Percentiles rank a stretch among this genome's conserved stretches.
These are phyloP conservation scores for Colletotrichum sp. DNA, from an alignment of 2,329 filamentous ascomycete genomes.

Conservation along the genomic window DNA sequence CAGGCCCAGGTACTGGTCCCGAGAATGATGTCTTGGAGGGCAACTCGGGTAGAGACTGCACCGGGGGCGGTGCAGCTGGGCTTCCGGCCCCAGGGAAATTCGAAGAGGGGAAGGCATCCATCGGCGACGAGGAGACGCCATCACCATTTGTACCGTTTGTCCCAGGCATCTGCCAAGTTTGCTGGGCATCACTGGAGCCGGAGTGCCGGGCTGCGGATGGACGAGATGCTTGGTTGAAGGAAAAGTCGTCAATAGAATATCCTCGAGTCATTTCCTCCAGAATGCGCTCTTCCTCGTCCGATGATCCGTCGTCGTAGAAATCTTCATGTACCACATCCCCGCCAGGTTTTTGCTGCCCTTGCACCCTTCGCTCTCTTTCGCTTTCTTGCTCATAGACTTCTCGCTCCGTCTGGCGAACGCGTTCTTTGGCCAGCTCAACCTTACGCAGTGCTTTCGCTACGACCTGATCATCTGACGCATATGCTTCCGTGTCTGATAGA, in stretches of 20 bases:
- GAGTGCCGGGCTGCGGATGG: conserved; percentile 72
- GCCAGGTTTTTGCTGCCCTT: conserved; percentile 37
- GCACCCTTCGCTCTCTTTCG: conserved; percentile 1
- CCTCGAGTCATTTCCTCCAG: conserved; percentile 88
- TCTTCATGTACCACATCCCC: conserved; percentile 51
- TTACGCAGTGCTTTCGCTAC: conserved; percentile 64
- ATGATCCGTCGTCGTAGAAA: conserved; percentile 67
- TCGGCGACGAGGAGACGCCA: not conserved
- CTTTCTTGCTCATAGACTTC: conserved; percentile 61
- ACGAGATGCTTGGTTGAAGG: not conserved
- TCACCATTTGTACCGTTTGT: conserved; percentile 18
- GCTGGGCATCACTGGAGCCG: conserved; percentile 79
- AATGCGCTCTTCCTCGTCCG: conserved; percentile 75
- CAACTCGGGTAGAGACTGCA: conserved; percentile 48
- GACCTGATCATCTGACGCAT: conserved; percentile 25
- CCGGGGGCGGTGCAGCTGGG: conserved; percentile 52
- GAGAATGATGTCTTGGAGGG: conserved; percentile 34
- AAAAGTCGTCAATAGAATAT: conserved; percentile 81
- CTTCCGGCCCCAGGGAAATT: conserved; percentile 26
- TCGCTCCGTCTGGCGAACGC: conserved; percentile 73
- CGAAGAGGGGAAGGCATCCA: conserved; percentile 21
- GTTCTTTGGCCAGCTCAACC: conserved; percentile 77
- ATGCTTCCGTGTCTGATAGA: conserved; percentile 31
- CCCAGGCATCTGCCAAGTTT: conserved; percentile 78
- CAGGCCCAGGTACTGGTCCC: conserved; percentile 34